Base-by-base conservation (phyloP, 495 filamentous ascomycete genomes). In the Jackrogersella multiformis region DNA sequence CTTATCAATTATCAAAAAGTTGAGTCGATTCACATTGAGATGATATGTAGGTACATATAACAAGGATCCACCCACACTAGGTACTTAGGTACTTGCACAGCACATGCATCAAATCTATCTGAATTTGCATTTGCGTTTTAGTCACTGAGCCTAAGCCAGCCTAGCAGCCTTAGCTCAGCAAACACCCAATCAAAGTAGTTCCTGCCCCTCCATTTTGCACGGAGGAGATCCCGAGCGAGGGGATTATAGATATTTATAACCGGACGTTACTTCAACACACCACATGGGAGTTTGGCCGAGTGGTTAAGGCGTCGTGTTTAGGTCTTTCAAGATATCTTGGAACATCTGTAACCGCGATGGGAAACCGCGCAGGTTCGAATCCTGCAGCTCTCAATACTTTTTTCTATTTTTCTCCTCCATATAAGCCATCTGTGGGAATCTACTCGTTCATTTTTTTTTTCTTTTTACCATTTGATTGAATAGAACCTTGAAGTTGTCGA, bases 251-350 rank as follows among this genome's bases (percentile, higher is more conserved):
- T 44, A 4, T 15, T n/a, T 32, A 5, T 34, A 36, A 41, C 2
- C 9, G n/a, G 16, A 23, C 38, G 6, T 46, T 20, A 34, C n/a
- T 53, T 57, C 36, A 36, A 55, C 28, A 45, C 52, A 2, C 30
- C 13, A 28, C 32, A 49, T 55, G 77, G 72, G 68, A 77, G 72
- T 73, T 72, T 81, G 78, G 78, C 79, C 78, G 78, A 82, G 80
- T 80, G 80, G 79, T 81, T 79, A 81, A 81, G 80, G 80, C 79
- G 79, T 75, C 77, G 79, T 77, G 77, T 82, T 82, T 81, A 81
- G 80, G 79, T 69, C 65, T 66, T 56, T 48, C 41, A 45, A 26
- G 39, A 53, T 10, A 18, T 30, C 24, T 52, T 52, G 32, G 53
- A 59, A 64, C 60, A 32, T 30, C 21, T 35, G 49, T 30, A 21